These are phyloP conservation scores for Breynia disticha DNA, from an alignment of 441 rosid genomes.

Conservation along the genomic window DNA sequence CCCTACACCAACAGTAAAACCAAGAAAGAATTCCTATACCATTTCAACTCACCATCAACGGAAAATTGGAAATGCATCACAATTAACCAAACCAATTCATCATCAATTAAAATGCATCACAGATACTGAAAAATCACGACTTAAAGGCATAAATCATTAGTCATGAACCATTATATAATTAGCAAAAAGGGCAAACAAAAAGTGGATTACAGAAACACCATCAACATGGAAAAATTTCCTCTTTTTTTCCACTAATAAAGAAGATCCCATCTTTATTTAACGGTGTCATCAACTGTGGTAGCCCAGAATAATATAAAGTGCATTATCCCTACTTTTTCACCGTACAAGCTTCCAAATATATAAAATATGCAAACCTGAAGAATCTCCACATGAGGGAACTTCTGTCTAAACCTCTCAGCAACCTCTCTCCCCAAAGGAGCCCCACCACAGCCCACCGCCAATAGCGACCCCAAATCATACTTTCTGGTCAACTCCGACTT, in stretches of 20 bases:
- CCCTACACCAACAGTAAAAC: conserved; percentile 32
- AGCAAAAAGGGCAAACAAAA: too few relatives aligned
- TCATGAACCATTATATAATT: too few relatives aligned
- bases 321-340: neutral
- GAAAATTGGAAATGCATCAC: neutral
- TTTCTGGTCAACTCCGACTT: conserved; percentile 55
- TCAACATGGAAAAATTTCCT: too few relatives aligned
- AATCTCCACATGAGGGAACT: conserved; percentile 53
- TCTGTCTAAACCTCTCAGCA: conserved; percentile 45
- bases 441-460: conserved; percentile 59
- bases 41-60: neutral
- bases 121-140: neutral
- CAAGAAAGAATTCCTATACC: neutral
- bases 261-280: neutral
- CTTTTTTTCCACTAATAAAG: neutral
- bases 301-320: neutral
- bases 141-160: too few relatives aligned
- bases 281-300: too few relatives aligned
- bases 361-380: conserved; percentile 26
- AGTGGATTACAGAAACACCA: too few relatives aligned
- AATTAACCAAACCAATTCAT: neutral
- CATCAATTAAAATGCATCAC: neutral
- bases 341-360: neutral
- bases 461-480: conserved; percentile 57
- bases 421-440: conserved; percentile 70